Evolutionary conservation across 164 flowering plant species (phyloP), one percentile per base, ranked within the genome.

Genomic region (Litsea cubeba): DNA sequence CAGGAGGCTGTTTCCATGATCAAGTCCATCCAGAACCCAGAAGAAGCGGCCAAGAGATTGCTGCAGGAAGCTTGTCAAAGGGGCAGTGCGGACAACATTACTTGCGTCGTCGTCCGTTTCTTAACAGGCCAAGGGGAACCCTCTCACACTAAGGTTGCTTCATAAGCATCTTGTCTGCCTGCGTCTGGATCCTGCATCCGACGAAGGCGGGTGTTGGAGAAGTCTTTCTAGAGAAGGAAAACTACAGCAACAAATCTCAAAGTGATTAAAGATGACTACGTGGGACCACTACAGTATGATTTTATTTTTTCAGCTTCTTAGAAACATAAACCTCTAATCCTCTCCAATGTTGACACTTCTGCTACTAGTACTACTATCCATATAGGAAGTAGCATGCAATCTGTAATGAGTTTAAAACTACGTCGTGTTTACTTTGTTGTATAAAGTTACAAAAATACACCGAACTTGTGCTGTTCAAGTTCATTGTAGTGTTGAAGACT

Each of bases 61-160:
- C 83, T 91, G 94, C 89, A 85, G 70, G 97, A 92, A 84, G 98
- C 98, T 46, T 85, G 76, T 74, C 92, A 90, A 72, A 86, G 97
- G 80, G 98, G 98, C 50, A 94, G 98, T 76, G 97, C 92, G 40
- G 98, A 94, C 78, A 94, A 94, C 58, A 94, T 92, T 32, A 94
- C 97, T 14, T 86, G 91, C 77, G 95, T 94, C 14, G 96, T 94
- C 12, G 97, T 94, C 22, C 93, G 96, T 68, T 94, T 94, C 85
- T 74, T 88, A 84, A 82, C 80, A 35, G 78, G 77, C 65, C 80
- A 78, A 75, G 85, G 79, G 14, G 75, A 32, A 22, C 20, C 30
- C 15, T 32, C 65, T 15, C 2, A 15, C 46, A 32, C n/a, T 66
- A 66, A 7, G n/a, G 20, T 17, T 18, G n/a, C 60, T 40, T 40